Evolutionary conservation across 345 rosid genomes (phyloP).

Genomic region (Eucalyptus fibrosa): DNA sequence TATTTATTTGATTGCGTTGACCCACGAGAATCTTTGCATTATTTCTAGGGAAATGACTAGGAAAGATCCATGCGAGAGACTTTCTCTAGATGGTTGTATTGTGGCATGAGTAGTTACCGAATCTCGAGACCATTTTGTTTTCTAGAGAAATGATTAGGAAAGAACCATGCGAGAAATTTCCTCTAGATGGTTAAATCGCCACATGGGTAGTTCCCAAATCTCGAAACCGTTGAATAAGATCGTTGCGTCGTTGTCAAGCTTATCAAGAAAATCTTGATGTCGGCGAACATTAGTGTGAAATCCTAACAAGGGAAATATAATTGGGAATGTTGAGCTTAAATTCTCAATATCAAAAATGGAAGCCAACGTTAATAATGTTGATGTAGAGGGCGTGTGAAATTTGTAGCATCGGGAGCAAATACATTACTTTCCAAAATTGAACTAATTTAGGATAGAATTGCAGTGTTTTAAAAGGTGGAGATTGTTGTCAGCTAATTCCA

Average conservation of each 20-base stretch:
- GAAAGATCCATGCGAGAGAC: not conserved
- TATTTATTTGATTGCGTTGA: rapidly evolving
- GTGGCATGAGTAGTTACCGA: not conserved
- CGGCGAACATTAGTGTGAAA: not conserved
- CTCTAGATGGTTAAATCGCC: too few species aligned
- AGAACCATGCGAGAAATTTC: too few species aligned
- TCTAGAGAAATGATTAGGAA: too few species aligned
- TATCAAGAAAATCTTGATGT: not conserved
- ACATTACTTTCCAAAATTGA: too few species aligned
- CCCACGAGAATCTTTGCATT: rapidly evolving
- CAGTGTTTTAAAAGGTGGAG: not conserved
- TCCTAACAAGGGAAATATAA: not conserved
- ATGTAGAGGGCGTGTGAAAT: not conserved
- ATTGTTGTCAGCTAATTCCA: not conserved
- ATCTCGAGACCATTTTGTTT: too few species aligned
- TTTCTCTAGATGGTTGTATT: not conserved
- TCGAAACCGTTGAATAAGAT: too few species aligned
- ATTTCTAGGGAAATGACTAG: rapidly evolving
- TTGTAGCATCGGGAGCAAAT: not conserved
- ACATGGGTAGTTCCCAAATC: too few species aligned
- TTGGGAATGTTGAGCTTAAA: not conserved
- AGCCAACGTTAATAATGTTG: not conserved
- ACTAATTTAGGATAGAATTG: too few species aligned
- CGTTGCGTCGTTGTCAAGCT: not conserved
- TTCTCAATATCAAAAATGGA: not conserved